phyloP scores from a whole-genome alignment of 129 eudicot species.

The Apium graveolens region DNA sequence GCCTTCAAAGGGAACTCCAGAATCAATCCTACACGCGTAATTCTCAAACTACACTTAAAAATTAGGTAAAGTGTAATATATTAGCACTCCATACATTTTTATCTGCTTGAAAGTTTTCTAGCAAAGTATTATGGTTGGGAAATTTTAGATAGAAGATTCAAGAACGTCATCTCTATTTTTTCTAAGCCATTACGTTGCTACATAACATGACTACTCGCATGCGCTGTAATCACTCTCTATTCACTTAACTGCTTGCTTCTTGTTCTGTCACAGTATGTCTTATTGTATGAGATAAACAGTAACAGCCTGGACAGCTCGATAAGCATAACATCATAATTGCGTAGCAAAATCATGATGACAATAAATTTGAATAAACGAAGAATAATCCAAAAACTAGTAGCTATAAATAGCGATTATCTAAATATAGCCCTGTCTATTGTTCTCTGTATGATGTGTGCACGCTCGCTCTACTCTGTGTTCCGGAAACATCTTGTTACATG shows the following conservation, averaged over 20 bases:
- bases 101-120: neutral
- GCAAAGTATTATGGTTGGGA: neutral
- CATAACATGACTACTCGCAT: neutral
- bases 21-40: constrained; percentile 16
- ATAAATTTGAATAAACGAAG: neutral
- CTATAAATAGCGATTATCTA: neutral
- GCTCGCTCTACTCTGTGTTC: too few species aligned
- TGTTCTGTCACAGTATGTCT: neutral
- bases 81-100: neutral
- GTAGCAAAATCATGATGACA: neutral
- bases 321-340: neutral
- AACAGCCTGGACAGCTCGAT: neutral
- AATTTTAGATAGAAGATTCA: neutral
- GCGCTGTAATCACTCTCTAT: too few species aligned
- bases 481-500: too few species aligned
- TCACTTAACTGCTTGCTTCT: neutral
- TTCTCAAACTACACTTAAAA: neutral
- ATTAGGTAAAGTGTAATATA: neutral
- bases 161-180: neutral
- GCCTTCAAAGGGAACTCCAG: constrained; percentile 22
- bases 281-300: neutral
- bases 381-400: neutral
- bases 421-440: neutral
- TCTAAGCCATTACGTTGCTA: neutral
- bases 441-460: too few species aligned